These are phyloP conservation scores for Saccharomyces pastorianus DNA, from an alignment of 1,139 yeast genomes.

Conservation along the genomic window DNA sequence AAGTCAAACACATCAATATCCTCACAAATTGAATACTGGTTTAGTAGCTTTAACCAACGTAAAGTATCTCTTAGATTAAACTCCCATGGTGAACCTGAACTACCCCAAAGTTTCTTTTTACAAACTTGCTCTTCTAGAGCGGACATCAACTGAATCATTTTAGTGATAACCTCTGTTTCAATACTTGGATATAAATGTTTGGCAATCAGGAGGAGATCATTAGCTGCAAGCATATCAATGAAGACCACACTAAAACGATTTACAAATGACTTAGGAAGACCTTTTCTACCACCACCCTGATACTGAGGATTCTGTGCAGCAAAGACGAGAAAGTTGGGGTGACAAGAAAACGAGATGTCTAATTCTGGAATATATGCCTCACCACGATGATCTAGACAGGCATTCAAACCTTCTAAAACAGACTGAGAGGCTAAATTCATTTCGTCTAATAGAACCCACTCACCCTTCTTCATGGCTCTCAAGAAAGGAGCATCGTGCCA, in stretches of 20 bases:
- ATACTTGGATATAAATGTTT: conserved; percentile 62
- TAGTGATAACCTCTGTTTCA: conserved; percentile 38
- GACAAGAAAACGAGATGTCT: conserved; percentile 72
- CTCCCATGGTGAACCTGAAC: conserved; percentile 91
- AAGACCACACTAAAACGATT: conserved; percentile 92
- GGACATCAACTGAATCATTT: conserved; percentile 61
- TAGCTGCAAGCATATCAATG: conserved; percentile 65
- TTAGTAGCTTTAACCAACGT: conserved; percentile 69
- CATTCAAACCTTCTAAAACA: conserved; percentile 91
- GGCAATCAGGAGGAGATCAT: conserved; percentile 69
- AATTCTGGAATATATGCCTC: conserved; percentile 94
- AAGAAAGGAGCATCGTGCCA: conserved; percentile 98
- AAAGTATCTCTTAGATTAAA: conserved; percentile 90
- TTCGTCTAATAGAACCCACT: conserved; percentile 95
- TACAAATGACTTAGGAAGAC: conserved; percentile 92
- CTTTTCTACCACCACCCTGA: conserved; percentile 98
- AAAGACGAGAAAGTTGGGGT: conserved; percentile 79
- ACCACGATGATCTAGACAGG: conserved; percentile 96
- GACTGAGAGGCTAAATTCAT: conserved; percentile 98
- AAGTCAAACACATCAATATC: conserved; percentile 49
- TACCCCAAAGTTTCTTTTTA: conserved; percentile 57
- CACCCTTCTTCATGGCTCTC: conserved; percentile 93
- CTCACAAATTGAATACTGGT: conserved; percentile 34
- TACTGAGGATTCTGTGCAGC: conserved; percentile 98
- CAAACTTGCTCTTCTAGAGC: conserved; percentile 60